Conservation (phyloP, 2,329 filamentous ascomycete genomes). For the Pyrenophora graminea region DNA sequence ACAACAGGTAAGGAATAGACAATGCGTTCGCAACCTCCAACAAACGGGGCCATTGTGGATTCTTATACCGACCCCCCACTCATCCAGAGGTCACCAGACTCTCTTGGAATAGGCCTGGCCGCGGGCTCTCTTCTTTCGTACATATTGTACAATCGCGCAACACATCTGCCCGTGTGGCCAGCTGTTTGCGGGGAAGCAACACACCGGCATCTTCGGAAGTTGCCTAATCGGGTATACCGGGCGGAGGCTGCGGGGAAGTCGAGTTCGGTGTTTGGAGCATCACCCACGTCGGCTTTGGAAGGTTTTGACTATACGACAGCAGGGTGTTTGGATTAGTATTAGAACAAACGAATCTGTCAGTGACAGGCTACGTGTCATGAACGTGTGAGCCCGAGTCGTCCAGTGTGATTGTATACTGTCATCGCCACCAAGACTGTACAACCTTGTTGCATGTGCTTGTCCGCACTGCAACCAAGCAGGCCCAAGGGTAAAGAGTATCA, state of each 20-base stretch:
- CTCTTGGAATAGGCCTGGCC: conserved; percentile 10
- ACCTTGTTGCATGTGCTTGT: not conserved
- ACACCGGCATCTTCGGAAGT: conserved; percentile 11
- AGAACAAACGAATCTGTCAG: too few species aligned
- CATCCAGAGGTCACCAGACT: conserved; percentile 6
- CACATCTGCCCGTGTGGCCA: conserved; percentile 1
- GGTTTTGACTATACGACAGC: not conserved
- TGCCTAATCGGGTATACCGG: conserved; percentile 20
- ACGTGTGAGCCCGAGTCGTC: too few species aligned
- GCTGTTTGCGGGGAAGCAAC: conserved; percentile 24
- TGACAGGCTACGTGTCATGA: too few species aligned
- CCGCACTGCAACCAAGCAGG: not conserved
- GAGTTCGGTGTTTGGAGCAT: conserved; percentile 3
- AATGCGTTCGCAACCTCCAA: conserved; percentile 1
- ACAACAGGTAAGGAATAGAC: not conserved
- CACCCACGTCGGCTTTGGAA: conserved; percentile 1
- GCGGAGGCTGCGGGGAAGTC: conserved; percentile 5
- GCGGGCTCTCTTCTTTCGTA: not conserved
- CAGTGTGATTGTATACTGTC: too few species aligned
- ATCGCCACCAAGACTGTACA: too few species aligned
- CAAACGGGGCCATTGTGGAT: conserved; percentile 11
- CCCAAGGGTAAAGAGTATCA: too few species aligned
- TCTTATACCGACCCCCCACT: conserved; percentile 7
- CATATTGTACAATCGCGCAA: conserved; percentile 9
- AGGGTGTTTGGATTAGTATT: not conserved